phyloP scores from a whole-genome alignment of 2,329 filamentous ascomycete genomes.

The Trichoderma simmonsii region DNA sequence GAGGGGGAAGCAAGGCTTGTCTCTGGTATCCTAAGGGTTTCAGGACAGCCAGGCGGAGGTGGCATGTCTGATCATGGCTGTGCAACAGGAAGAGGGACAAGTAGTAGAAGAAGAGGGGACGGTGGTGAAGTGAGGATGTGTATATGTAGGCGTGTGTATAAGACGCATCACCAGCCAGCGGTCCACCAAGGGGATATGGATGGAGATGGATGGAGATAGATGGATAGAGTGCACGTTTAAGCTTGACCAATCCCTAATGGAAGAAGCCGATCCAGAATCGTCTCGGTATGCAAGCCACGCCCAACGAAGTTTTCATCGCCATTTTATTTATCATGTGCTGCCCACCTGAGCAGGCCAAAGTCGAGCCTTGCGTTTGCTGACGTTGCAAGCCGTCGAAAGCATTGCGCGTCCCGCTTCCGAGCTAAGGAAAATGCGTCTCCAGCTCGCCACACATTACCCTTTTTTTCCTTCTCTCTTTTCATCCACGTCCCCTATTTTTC shows the following conservation, averaged over 20 bases:
- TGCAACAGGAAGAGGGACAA: background rate
- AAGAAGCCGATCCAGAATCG: background rate
- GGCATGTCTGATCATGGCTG: slow-evolving; percentile 32
- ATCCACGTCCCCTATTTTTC: background rate
- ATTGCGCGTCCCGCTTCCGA: slow-evolving; percentile 34
- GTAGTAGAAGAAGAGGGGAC: background rate
- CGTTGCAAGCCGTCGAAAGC: slow-evolving; percentile 29
- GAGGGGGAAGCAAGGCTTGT: slow-evolving; percentile 18
- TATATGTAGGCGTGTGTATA: background rate
- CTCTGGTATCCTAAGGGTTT: slow-evolving; percentile 26
- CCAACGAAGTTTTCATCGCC: background rate
- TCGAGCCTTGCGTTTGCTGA: slow-evolving; percentile 25
- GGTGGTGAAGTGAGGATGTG: background rate
- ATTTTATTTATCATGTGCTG: background rate
- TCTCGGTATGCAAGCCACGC: background rate
- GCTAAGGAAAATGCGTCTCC: slow-evolving; percentile 24
- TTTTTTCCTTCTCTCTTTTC: background rate
- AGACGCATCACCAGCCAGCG: background rate
- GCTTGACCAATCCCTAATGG: background rate
- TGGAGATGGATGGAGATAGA: background rate
- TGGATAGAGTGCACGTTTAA: background rate
- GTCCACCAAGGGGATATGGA: background rate
- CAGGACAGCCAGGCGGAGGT: slow-evolving; percentile 28
- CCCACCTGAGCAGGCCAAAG: background rate
- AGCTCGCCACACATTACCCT: slow-evolving; percentile 11